Evolutionary conservation across 352 stramenopile species (phyloP).

Genomic region (Thalassiosira allenii): DNA sequence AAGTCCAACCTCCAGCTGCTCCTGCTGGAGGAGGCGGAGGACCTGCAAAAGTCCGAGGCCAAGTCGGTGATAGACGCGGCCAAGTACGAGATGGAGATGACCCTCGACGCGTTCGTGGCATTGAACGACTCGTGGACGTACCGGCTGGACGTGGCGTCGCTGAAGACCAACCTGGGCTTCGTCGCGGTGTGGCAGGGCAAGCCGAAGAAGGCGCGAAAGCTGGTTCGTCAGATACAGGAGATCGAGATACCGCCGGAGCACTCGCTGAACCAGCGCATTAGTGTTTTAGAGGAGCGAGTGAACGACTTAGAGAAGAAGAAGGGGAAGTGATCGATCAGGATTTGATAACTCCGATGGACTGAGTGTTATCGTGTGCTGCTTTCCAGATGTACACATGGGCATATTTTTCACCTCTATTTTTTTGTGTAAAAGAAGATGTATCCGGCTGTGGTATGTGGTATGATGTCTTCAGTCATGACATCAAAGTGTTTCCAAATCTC

Average conservation of each 20-base stretch:
- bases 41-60: conserved; percentile 20
- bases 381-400: no score
- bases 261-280: conserved; percentile 23
- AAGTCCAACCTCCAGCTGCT: conserved; percentile 47
- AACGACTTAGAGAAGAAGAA: conserved; percentile 39
- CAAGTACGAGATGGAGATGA: conserved; percentile 55
- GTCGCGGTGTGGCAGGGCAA: conserved; percentile 54
- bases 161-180: conserved; percentile 50
- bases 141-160: conserved; percentile 43
- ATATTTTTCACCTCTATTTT: no score
- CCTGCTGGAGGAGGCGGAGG: conserved; percentile 50
- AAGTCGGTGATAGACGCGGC: conserved; percentile 54
- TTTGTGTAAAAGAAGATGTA: no score
- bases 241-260: conserved; percentile 38
- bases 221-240: conserved; percentile 40
- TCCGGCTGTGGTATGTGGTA: no score
- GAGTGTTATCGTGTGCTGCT: no score
- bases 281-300: conserved; percentile 25
- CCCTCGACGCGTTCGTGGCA: conserved; percentile 36
- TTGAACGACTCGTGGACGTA: conserved; percentile 52
- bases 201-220: conserved; percentile 49
- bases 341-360: no score
- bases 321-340: conserved; percentile 3
- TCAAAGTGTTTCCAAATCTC: no score
- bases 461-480: no score